Conservation (phyloP, 2,329 filamentous ascomycete species). For the Pseudogymnoascus sp. region DNA sequence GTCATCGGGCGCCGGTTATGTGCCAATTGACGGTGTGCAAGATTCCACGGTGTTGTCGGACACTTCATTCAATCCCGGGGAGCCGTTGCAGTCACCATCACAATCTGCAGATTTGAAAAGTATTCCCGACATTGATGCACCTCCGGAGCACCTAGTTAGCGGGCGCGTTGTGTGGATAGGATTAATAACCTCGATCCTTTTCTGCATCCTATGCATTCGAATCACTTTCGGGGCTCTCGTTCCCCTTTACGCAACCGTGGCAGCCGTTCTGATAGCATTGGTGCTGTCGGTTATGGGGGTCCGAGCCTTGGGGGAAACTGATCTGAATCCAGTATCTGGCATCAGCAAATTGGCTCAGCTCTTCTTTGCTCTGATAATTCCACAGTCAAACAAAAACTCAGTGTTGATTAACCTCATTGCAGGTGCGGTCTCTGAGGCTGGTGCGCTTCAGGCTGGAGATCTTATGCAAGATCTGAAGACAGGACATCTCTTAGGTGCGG, state of each 20-base stretch:
- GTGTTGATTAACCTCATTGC: constrained; percentile 94
- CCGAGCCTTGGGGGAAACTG: constrained; percentile 68
- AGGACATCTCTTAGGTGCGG: constrained; percentile 83
- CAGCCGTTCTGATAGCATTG: constrained; percentile 78
- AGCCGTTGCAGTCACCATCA: neutral
- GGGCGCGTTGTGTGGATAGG: constrained; percentile 64
- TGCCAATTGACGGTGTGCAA: constrained; percentile 17
- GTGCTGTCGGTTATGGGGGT: constrained; percentile 71
- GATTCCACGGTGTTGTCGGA: constrained; percentile 13
- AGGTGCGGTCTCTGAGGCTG: constrained; percentile 76
- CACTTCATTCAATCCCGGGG: neutral
- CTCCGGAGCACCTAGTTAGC: constrained; percentile 72
- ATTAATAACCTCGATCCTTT: constrained; percentile 64
- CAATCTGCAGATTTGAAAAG: constrained; percentile 17
- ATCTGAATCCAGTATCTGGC: constrained; percentile 91
- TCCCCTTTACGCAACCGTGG: constrained; percentile 65
- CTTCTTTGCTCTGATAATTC: constrained; percentile 86
- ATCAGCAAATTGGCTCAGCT: constrained; percentile 96
- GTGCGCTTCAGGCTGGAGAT: constrained; percentile 89
- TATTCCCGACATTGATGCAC: constrained; percentile 61
- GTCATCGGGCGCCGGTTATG: constrained; percentile 21
- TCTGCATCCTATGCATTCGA: constrained; percentile 78
- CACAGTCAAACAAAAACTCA: constrained; percentile 69
- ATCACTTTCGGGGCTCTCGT: constrained; percentile 78
- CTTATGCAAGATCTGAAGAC: constrained; percentile 97